Conservation (phyloP, 352 stramenopile species). For the Phytopythium cucurbitacearum region DNA sequence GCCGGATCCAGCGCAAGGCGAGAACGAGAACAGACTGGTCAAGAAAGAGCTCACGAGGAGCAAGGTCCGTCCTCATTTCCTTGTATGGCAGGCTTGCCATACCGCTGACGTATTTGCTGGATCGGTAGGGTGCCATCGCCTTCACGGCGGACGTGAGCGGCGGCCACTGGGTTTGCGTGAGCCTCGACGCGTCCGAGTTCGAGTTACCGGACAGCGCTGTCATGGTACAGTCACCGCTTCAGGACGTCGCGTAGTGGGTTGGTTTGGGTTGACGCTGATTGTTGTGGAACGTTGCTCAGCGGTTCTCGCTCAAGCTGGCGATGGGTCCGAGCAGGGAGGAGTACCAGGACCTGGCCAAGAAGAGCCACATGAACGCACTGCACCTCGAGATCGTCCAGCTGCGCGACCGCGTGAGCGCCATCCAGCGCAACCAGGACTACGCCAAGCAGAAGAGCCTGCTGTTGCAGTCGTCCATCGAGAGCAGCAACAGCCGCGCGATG, state of each 20-base stretch:
- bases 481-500: conserved; percentile 72
- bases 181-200: conserved; percentile 62
- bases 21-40: conserved; percentile 37
- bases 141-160: conserved; percentile 67
- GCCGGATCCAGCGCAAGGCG: conserved; percentile 28
- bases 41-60: conserved; percentile 52
- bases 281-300: conserved; percentile 20
- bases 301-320: conserved; percentile 59
- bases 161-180: conserved; percentile 72
- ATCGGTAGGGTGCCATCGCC: conserved; percentile 45
- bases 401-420: conserved; percentile 66
- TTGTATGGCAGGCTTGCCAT: background rate
- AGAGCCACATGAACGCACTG: conserved; percentile 79
- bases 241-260: background rate
- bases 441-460: conserved; percentile 70
- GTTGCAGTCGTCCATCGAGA: conserved; percentile 70
- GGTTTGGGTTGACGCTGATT: background rate
- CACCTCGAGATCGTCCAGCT: conserved; percentile 80
- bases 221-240: conserved; percentile 37
- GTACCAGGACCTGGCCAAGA: conserved; percentile 81
- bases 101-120: conserved; percentile 6
- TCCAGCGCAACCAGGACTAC: conserved; percentile 85
- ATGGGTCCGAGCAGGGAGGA: conserved; percentile 74
- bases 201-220: conserved; percentile 44
- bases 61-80: conserved; percentile 26